Percentiles rank a stretch among this genome's conserved stretches.
These are phyloP conservation scores for Apostasia ramifera DNA, from an alignment of 106 monocot genomes.

Conservation along the genomic window DNA sequence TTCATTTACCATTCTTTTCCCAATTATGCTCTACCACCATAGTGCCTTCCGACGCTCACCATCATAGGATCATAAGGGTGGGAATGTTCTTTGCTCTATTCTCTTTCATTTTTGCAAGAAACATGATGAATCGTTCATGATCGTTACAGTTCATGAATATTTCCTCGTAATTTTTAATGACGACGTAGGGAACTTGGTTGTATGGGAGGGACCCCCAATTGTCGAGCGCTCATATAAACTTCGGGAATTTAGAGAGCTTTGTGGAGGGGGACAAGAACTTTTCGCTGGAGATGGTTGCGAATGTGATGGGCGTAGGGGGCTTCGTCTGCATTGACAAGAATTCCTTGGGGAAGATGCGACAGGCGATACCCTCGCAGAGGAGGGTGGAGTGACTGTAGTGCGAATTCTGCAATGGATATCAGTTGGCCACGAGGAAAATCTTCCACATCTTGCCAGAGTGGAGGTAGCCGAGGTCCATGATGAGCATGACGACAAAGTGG, in stretches of 20 bases:
- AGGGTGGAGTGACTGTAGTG: slow-evolving; percentile 53
- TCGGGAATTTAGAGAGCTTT: slow-evolving; percentile 51
- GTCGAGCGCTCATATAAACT: slow-evolving; percentile 47
- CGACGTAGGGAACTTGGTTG: slow-evolving; percentile 70
- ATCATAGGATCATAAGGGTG: slow-evolving; percentile 21
- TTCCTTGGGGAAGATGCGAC: slow-evolving; percentile 49
- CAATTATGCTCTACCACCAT: slow-evolving; percentile 72
- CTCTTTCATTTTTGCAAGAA: slow-evolving; percentile 30
- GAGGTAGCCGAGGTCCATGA: slow-evolving; percentile 31
- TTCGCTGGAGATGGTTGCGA: slow-evolving; percentile 47
- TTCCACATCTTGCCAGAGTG: slow-evolving; percentile 12
- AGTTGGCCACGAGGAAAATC: slow-evolving; percentile 54
- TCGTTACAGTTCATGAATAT: slow-evolving; percentile 46
- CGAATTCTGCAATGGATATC: slow-evolving; percentile 64
- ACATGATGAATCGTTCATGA: slow-evolving; percentile 29
- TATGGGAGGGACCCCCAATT: slow-evolving; percentile 52
- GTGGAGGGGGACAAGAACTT: slow-evolving; percentile 57
- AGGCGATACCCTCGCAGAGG: slow-evolving; percentile 64
- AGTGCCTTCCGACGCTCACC: slow-evolving; percentile 5
- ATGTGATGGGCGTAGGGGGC: slow-evolving; percentile 58
- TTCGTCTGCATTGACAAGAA: slow-evolving; percentile 32
- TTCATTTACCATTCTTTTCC: slow-evolving; percentile 52
- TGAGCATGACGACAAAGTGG: slow-evolving; percentile 33
- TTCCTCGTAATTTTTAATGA: slow-evolving; percentile 67
- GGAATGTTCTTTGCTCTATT: slow-evolving; percentile 62